Evolutionary conservation across 2,329 filamentous ascomycete genomes (phyloP).

Genomic region (Exophiala calicioides): DNA sequence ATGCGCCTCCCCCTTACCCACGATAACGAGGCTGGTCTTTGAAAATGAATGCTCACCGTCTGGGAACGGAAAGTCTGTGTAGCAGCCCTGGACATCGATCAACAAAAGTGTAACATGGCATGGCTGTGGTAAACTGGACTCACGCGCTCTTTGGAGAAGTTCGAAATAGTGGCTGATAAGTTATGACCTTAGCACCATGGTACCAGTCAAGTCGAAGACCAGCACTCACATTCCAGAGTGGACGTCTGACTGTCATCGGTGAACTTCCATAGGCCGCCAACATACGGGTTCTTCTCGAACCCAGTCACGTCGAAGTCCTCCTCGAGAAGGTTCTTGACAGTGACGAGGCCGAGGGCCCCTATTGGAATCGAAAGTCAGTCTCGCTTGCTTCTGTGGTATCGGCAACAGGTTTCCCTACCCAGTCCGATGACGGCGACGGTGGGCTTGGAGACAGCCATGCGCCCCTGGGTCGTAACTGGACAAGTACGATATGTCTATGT

Average conservation of each 20-base stretch:
- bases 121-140: no score
- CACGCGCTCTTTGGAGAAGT: slow-evolving; percentile 21
- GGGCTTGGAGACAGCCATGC: not conserved
- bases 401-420: not conserved
- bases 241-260: slow-evolving; percentile 35
- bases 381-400: not conserved
- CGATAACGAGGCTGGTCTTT: no score
- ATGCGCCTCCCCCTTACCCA: no score
- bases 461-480: no score
- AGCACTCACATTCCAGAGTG: slow-evolving; percentile 15
- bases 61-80: slow-evolving; percentile 28
- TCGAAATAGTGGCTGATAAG: slow-evolving; percentile 16
- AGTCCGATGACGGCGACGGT: not conserved
- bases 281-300: slow-evolving; percentile 45
- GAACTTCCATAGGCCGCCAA: slow-evolving; percentile 50
- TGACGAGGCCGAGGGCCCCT: slow-evolving; percentile 40
- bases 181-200: not conserved
- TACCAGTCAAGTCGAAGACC: no score
- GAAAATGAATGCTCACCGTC: slow-evolving; percentile 15
- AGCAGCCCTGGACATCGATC: slow-evolving; percentile 16
- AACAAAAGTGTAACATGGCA: not conserved
- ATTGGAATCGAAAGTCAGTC: no score
- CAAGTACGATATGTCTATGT: no score
- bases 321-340: slow-evolving; percentile 48
- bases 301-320: slow-evolving; percentile 49